A percentile compares a stretch with the other conserved stretches of the same genome.
phyloP scores from a whole-genome alignment of 73 alveolate species.

The Durusdinium trenchii region DNA sequence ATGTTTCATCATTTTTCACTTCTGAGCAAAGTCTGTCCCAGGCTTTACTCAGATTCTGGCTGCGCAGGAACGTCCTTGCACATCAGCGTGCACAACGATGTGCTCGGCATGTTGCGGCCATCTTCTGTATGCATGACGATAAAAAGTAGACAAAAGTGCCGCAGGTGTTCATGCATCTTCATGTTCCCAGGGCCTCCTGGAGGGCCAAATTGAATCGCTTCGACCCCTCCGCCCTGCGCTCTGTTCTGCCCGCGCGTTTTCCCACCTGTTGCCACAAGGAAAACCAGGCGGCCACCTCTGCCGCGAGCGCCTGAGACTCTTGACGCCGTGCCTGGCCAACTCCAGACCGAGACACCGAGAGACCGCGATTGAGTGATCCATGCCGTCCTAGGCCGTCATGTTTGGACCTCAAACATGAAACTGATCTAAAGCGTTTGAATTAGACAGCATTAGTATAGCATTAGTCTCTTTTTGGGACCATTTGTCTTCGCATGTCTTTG shows the following conservation, averaged over 20 bases:
- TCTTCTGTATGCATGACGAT: no score
- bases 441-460: not conserved
- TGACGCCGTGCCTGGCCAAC: not conserved
- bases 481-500: no score
- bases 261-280: slow-evolving; percentile 19
- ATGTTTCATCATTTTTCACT: no score
- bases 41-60: not conserved
- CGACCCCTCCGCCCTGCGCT: no score
- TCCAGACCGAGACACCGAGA: not conserved
- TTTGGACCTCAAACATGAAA: not conserved
- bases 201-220: no score
- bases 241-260: not conserved
- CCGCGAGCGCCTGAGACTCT: not conserved
- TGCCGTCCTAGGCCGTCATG: not conserved
- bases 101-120: no score
- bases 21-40: not conserved
- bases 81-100: not conserved
- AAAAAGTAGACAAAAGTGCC: no score
- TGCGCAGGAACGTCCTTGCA: not conserved
- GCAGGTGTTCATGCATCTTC: no score
- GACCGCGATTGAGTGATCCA: not conserved
- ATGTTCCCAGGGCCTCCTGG: no score
- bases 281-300: slow-evolving; percentile 28
- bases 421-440: not conserved
- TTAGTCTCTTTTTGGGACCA: no score